Evolutionary conservation across 495 filamentous ascomycete genomes (phyloP), one percentile per base, ranked within the genome.

Genomic region (Talaromyces liani): DNA sequence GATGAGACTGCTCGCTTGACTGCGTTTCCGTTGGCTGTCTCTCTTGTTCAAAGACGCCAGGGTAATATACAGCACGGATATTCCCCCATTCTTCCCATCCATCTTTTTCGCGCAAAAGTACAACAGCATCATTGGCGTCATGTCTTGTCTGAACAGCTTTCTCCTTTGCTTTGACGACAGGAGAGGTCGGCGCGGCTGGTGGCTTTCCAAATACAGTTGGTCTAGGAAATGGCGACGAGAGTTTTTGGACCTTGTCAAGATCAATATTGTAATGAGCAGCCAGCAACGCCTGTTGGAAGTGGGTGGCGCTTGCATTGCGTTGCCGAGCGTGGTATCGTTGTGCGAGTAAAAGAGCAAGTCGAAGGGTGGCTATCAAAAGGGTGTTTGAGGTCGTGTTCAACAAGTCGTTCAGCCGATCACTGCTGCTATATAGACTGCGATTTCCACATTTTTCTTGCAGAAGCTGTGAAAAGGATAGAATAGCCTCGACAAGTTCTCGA

Each of bases 371-470:
- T 64, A 86, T 82, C 33, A 98, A 78, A 24, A 99, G 82, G 57
- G 85, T 83, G 27, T 92, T 79, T 49, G 88, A 91, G 3, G 92
- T 94, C 33, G 88, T 92, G 69, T 95, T 91, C 63, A 99, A 83
- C 39, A 99, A 81, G 68, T 91, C 87, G 66, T 91, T 91, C 36
- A 99, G 78, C 62, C 93, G 90, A 64, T 86, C 81, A 67, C 93
- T 97, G 77, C 95, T 98, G 63, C 85, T 88, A 71, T 99, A 99
- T 57, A 99, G 84, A 77, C 93, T 97, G 68, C 95, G 84, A 68
- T 99, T 99, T 62, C 94, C 95, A 79, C 95, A 98, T 71, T 94
- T 94, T 71, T 97, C 90, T 45, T 97, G 77, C 14, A 99, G 82
- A 64, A 96, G 82, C 61, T 85, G 82, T 29, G 93, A 96, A 72